Conservation (phyloP, 805 yeast genomes). For the Ogataea trehalophila region DNA sequence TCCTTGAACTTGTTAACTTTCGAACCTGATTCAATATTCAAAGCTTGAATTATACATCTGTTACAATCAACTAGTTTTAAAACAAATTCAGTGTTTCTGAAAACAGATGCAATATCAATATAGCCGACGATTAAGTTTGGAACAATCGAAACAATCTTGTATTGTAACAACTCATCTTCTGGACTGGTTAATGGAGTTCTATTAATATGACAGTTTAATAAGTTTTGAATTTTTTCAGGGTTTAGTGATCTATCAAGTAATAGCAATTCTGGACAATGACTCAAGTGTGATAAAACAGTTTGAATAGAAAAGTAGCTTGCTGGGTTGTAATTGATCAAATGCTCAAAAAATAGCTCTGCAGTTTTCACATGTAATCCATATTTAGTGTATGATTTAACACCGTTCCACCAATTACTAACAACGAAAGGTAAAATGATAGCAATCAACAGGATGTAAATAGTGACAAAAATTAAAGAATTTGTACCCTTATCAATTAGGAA, state of each 20-base stretch:
- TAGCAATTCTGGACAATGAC: slow-evolving; percentile 63
- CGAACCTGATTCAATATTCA: slow-evolving; percentile 37
- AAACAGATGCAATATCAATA: slow-evolving; percentile 75
- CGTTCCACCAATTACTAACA: slow-evolving; percentile 89
- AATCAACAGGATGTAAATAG: slow-evolving; percentile 61
- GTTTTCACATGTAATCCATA: slow-evolving; percentile 79
- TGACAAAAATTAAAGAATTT: slow-evolving; percentile 58
- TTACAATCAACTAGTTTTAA: slow-evolving; percentile 58
- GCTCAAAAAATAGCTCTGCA: slow-evolving; percentile 72
- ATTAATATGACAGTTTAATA: slow-evolving; percentile 55
- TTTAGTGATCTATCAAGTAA: slow-evolving; percentile 36
- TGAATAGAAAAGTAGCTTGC: slow-evolving; percentile 56
- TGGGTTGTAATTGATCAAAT: slow-evolving; percentile 69
- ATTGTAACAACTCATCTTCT: slow-evolving; percentile 38
- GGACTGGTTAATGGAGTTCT: slow-evolving; percentile 37
- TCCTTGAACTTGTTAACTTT: slow-evolving; percentile 48
- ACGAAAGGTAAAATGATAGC: slow-evolving; percentile 75
- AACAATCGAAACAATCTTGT: slow-evolving; percentile 55
- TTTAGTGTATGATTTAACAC: slow-evolving; percentile 73
- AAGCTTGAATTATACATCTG: slow-evolving; percentile 73
- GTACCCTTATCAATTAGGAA: slow-evolving; percentile 75
- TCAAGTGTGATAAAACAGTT: slow-evolving; percentile 53
- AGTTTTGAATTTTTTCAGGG: slow-evolving; percentile 42
- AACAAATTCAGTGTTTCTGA: slow-evolving; percentile 68
- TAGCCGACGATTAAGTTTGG: slow-evolving; percentile 67